These are phyloP conservation scores for Erysimum cheiranthoides DNA, from an alignment of 345 rosid genomes.

Conservation along the genomic window DNA sequence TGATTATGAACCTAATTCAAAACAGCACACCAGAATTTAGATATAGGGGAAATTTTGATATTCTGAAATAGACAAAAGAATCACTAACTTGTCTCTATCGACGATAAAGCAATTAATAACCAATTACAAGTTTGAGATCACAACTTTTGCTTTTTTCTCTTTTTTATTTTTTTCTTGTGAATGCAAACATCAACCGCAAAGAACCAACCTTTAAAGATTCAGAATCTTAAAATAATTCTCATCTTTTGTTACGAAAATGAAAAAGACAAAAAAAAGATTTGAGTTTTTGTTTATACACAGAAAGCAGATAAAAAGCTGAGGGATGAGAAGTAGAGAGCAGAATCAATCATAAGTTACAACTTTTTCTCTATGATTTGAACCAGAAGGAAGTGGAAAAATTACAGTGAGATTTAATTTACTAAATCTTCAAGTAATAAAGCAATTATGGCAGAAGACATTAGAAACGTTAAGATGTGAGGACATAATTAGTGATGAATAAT, in stretches of 20 bases:
- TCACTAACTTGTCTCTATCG: neutral
- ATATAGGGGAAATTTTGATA: neutral
- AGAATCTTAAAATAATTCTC: conserved; percentile 32
- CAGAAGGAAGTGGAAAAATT: neutral
- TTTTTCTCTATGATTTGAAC: neutral
- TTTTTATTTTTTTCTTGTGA: conserved; percentile 5
- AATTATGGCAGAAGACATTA: conserved; percentile 27
- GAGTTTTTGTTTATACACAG: neutral
- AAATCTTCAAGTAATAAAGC: conserved; percentile 16
- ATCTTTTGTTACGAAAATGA: neutral
- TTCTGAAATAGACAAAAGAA: conserved; percentile 11
- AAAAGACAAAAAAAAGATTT: neutral
- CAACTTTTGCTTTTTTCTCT: neutral
- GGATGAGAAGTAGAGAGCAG: conserved; percentile 22
- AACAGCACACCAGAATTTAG: conserved; percentile 23
- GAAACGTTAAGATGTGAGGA: conserved; percentile 9
- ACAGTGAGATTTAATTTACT: neutral
- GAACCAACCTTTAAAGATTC: conserved; percentile 35
- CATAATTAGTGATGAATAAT: conserved; percentile 4
- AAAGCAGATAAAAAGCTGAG: conserved; percentile 15
- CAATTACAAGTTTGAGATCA: conserved; percentile 23
- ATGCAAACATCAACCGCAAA: conserved; percentile 35
- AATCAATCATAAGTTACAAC: neutral
- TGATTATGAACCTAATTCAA: neutral
- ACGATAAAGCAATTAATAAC: conserved; percentile 10